A percentile compares a stretch with the other conserved stretches of the same genome.
phyloP scores from a whole-genome alignment of 371 early-diverging fungal species.

The Entomophthora muscae region DNA sequence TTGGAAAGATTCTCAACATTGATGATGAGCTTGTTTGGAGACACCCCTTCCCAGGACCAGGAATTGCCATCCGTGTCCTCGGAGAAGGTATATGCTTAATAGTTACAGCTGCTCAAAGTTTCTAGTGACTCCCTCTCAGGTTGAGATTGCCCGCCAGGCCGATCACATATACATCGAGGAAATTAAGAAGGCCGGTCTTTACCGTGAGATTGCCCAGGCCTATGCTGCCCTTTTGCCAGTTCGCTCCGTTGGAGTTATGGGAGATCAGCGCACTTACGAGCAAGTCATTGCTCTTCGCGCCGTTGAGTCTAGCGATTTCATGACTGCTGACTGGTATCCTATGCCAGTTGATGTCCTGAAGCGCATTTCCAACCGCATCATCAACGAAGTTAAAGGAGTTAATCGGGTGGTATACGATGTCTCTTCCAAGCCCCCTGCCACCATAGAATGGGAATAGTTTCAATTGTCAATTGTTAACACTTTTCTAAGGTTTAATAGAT shows the following conservation, averaged over 20 bases:
- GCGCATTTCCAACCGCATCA: conserved; percentile 80
- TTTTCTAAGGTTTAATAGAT: no score
- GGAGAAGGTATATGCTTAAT: conserved; percentile 37
- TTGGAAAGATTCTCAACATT: conserved; percentile 72
- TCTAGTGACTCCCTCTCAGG: conserved; percentile 66
- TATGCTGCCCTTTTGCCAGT: conserved; percentile 90
- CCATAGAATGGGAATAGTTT: conserved; percentile 80
- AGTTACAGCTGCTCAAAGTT: neutral
- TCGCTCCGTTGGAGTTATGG: conserved; percentile 95
- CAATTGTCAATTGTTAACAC: neutral
- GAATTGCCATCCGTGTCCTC: conserved; percentile 90
- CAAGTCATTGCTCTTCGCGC: conserved; percentile 94
- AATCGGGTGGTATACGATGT: conserved; percentile 95
- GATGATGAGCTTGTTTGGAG: conserved; percentile 94
- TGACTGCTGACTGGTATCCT: conserved; percentile 91
- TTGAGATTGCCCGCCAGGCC: conserved; percentile 81
- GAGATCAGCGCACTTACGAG: conserved; percentile 94
- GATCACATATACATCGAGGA: conserved; percentile 95
- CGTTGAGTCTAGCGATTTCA: conserved; percentile 90
- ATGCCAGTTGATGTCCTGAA: conserved; percentile 76
- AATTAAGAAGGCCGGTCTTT: conserved; percentile 88
- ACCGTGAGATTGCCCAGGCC: conserved; percentile 92
- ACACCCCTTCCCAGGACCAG: conserved; percentile 97
- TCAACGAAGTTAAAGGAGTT: conserved; percentile 94
- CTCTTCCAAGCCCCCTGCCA: conserved; percentile 87